Evolutionary conservation across 2,329 filamentous ascomycete genomes (phyloP).

Genomic region (Aspergillus unguis): DNA sequence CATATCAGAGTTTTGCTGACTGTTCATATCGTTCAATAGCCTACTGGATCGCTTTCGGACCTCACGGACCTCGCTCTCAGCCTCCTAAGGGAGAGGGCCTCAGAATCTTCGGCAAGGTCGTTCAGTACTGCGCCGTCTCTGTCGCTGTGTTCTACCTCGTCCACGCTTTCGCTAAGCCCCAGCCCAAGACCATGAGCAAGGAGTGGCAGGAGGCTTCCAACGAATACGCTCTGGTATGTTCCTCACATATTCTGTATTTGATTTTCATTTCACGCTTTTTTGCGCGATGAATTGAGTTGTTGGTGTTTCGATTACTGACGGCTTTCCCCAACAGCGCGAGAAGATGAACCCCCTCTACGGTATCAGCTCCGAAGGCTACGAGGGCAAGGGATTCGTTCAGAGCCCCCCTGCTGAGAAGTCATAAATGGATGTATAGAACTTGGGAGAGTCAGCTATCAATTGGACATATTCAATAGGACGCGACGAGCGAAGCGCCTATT

Average conservation of each 20-base stretch:
- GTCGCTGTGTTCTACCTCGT: conserved; percentile 68
- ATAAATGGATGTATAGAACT: conserved; percentile 24
- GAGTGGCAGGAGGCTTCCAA: conserved; percentile 96
- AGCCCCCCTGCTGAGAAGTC: conserved; percentile 45
- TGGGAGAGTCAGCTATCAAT: conserved; percentile 25
- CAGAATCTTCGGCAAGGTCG: conserved; percentile 72
- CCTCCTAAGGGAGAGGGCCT: conserved; percentile 79
- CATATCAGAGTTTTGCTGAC: conserved; percentile 25
- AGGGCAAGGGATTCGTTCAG: conserved; percentile 75
- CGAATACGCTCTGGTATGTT: conserved; percentile 83
- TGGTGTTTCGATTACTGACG: conserved; percentile 17
- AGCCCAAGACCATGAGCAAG: conserved; percentile 86
- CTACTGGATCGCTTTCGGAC: conserved; percentile 98
- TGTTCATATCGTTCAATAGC: conserved; percentile 53
- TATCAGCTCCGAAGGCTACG: conserved; percentile 74
- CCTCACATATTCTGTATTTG: background rate
- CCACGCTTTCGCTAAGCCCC: conserved; percentile 67
- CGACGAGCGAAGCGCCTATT: conserved; percentile 11
- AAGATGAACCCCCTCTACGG: conserved; percentile 83
- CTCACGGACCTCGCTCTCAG: conserved; percentile 85
- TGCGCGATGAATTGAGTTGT: conserved; percentile 13
- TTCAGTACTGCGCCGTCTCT: conserved; percentile 64
- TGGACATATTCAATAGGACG: conserved; percentile 17
- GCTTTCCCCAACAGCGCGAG: conserved; percentile 59
- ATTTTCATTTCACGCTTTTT: background rate